phyloP scores from a whole-genome alignment of 805 yeast genomes.

The Kuraishia borneana region DNA sequence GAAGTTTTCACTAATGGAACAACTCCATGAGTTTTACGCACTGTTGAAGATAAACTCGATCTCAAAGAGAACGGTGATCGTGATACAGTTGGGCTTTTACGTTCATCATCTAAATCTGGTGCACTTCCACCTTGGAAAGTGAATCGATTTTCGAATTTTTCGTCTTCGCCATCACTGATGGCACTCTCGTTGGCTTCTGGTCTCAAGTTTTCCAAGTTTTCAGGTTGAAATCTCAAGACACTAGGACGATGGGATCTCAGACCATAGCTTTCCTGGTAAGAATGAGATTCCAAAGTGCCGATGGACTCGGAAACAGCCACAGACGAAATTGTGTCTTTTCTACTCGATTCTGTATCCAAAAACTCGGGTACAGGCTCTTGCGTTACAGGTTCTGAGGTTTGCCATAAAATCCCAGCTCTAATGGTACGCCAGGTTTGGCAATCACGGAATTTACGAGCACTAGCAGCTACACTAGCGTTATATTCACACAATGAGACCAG shows the following conservation, averaged over 20 bases:
- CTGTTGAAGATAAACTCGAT: slow-evolving; percentile 7
- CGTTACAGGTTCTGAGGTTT: slow-evolving; percentile 7
- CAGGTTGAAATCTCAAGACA: too few species aligned
- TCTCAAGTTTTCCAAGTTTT: too few species aligned
- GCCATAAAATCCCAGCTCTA: slow-evolving; percentile 33
- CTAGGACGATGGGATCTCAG: too few species aligned
- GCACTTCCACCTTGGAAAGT: slow-evolving; percentile 19
- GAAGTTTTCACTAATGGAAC: slow-evolving; percentile 5
- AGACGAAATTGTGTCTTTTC: too few species aligned
- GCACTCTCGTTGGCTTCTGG: slow-evolving; percentile 5
- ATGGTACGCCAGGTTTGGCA: slow-evolving; percentile 55
- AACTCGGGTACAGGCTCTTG: too few species aligned
- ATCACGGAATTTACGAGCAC: slow-evolving; percentile 38
- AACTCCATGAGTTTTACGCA: slow-evolving; percentile 3
- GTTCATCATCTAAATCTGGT: slow-evolving; percentile 23
- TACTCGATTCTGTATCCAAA: too few species aligned
- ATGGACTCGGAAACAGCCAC: too few species aligned
- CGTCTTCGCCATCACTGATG: slow-evolving; percentile 6
- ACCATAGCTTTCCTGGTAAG: too few species aligned
- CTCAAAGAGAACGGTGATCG: slow-evolving; percentile 6
- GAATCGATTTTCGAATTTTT: neutral
- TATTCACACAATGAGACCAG: slow-evolving; percentile 42
- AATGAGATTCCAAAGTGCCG: too few species aligned
- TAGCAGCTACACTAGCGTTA: slow-evolving; percentile 46
- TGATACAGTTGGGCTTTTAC: slow-evolving; percentile 5